Base-by-base conservation (phyloP, 768 basidiomycete genomes). In the Russula griseocarnosa region DNA sequence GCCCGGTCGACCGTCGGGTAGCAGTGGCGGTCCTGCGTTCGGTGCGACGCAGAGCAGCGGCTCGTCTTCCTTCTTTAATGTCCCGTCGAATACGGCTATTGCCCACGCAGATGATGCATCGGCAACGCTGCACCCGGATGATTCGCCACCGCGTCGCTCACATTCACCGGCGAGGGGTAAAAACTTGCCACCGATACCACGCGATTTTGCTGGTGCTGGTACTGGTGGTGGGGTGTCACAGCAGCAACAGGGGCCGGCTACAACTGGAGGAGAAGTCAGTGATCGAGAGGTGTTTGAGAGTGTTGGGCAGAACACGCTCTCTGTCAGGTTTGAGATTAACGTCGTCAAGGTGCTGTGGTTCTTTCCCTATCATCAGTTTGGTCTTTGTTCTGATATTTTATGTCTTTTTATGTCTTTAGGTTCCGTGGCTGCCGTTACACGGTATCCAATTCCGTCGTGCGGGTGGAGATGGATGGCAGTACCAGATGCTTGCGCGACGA, bases 241-340 rank as follows among this genome's bases (percentile, higher is more conserved):
- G 20, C 56, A 46, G 8, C 28, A 46, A 13, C 42, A 56, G 9
- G 24, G 14, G 18, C 5, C 4, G 28, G 74, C 85, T 66, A 86
- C 86, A 1, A 85, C 86, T 5, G 86, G 86, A 69, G 86, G 86
- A 69, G 83, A 47, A 22, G 46, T 13, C 11, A 47, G 87, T 9
- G 84, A 86, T 65, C 77, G 80, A 22, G 86, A 87, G 28, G 72
- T 86, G 59, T 89, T 91, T 68, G 92, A 91, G 69, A 83, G 74
- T 67, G 83, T 90, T 72, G 86, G 86, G 30, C 84, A 85, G 62
- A 92, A 86, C 74, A 85, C 85, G 49, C 73, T 98, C 66, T 87
- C 92, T 67, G 96, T 99, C 13, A 83, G 93, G 66, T 99, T 98
- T 74, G 96, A 99, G 76, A 92, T 98, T 64, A 95, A 90, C 73